phyloP scores from a whole-genome alignment of 169 alveolate species.

The Toxoplasma gondii region DNA sequence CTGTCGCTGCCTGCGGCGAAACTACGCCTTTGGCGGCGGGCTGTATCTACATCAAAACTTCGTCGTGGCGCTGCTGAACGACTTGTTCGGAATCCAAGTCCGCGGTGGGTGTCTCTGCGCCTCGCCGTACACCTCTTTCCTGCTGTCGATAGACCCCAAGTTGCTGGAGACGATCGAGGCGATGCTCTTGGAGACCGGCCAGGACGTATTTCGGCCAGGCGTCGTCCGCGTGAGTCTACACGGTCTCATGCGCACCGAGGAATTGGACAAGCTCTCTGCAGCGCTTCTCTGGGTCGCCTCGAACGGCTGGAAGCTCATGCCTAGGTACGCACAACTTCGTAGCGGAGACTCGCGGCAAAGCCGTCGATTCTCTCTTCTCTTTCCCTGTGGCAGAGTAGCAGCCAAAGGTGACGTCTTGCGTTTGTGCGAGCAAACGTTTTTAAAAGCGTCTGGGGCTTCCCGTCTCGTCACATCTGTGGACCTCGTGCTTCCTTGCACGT shows the following conservation, averaged over 20 bases:
- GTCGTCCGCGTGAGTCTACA: slow-evolving; percentile 90
- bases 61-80: slow-evolving; percentile 91
- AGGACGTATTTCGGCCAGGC: slow-evolving; percentile 92
- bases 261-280: slow-evolving; percentile 80
- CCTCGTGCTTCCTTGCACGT: too few species aligned
- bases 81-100: slow-evolving; percentile 92
- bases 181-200: slow-evolving; percentile 80
- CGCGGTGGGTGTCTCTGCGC: slow-evolving; percentile 96
- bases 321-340: slow-evolving; percentile 76
- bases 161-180: neutral
- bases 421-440: too few species aligned
- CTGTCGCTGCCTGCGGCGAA: neutral
- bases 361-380: neutral
- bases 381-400: neutral
- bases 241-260: slow-evolving; percentile 81
- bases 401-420: neutral
- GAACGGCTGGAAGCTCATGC: slow-evolving; percentile 90
- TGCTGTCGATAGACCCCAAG: slow-evolving; percentile 9
- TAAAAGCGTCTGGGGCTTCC: too few species aligned
- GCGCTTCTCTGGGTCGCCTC: slow-evolving; percentile 83
- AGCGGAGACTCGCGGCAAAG: slow-evolving; percentile 34
- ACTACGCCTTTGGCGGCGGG: slow-evolving; percentile 18
- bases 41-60: slow-evolving; percentile 89
- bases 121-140: slow-evolving; percentile 88
- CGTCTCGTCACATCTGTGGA: too few species aligned